Evolutionary conservation across 2,329 filamentous ascomycete genomes (phyloP).

Genomic region (Scedosporium apiospermum): DNA sequence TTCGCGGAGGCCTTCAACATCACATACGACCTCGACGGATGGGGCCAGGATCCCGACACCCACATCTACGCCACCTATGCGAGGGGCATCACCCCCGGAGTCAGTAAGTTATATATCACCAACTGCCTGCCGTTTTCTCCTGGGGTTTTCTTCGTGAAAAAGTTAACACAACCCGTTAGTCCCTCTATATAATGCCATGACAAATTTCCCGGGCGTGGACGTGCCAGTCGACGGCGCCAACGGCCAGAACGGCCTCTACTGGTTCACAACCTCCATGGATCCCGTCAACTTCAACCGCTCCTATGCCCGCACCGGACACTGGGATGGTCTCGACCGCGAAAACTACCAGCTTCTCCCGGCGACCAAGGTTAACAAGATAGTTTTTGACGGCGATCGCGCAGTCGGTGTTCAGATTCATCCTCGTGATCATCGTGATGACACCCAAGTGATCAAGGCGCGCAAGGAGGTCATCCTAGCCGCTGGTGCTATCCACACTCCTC

Average conservation of each 20-base stretch:
- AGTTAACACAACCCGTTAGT: conserved; percentile 5
- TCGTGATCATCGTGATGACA: conserved; percentile 6
- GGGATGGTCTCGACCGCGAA: conserved; percentile 14
- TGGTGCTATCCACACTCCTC: conserved; percentile 31
- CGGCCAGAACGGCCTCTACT: conserved; percentile 17
- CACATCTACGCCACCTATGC: conserved; percentile 3
- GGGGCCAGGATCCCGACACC: conserved; percentile 7
- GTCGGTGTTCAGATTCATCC: conserved; percentile 7
- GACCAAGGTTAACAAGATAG: conserved; percentile 14
- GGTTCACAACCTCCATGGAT: conserved; percentile 16
- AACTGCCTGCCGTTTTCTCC: too few relatives aligned
- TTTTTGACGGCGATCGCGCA: conserved; percentile 13
- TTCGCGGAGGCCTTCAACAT: conserved; percentile 14
- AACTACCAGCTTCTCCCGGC: conserved; percentile 17
- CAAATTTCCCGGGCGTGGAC: conserved; percentile 15
- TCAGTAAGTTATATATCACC: background rate
- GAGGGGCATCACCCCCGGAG: background rate
- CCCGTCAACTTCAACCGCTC: conserved; percentile 14
- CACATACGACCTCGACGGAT: conserved; percentile 14
- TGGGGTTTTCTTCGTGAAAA: too few relatives aligned
- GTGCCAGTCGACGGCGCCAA: conserved; percentile 15
- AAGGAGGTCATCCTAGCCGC: conserved; percentile 32
- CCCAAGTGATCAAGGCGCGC: conserved; percentile 10
- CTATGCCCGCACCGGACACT: conserved; percentile 17
- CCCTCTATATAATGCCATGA: conserved; percentile 15